Evolutionary conservation across 805 yeast species (phyloP).

Genomic region (Cephaloascus albidus): DNA sequence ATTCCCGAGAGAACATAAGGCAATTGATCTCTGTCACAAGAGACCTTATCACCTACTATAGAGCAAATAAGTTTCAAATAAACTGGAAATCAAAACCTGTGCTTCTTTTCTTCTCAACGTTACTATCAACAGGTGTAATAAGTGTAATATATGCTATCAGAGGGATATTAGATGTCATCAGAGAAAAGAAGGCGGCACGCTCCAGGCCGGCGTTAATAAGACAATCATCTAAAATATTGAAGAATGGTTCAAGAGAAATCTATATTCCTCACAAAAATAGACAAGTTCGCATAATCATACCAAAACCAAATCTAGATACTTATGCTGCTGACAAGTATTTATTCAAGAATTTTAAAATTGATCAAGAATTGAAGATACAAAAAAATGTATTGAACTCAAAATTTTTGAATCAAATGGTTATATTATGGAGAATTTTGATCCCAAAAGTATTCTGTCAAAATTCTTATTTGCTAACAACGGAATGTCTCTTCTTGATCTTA

Average conservation of each 20-base stretch:
- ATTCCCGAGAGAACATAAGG: conserved; percentile 12
- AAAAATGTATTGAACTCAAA: conserved; percentile 39
- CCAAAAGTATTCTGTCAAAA: conserved; percentile 66
- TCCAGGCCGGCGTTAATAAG: conserved; percentile 23
- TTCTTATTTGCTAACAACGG: conserved; percentile 54
- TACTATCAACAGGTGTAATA: conserved; percentile 29
- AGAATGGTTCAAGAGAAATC: conserved; percentile 36
- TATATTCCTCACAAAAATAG: conserved; percentile 37
- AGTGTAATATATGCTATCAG: conserved; percentile 20
- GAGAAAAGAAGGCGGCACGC: conserved; percentile 14
- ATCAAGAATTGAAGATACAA: conserved; percentile 19
- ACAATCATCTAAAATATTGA: conserved; percentile 30
- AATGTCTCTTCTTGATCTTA: conserved; percentile 63
- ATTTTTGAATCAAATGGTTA: conserved; percentile 62
- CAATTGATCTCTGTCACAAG: conserved; percentile 21
- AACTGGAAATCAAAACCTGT: conserved; percentile 34
- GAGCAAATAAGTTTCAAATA: conserved; percentile 24
- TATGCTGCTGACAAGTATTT: conserved; percentile 48
- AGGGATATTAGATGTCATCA: conserved; percentile 20
- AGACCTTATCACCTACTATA: conserved; percentile 25
- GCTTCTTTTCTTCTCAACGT: conserved; percentile 26
- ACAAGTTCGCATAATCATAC: conserved; percentile 31
- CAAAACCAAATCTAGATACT: conserved; percentile 36
- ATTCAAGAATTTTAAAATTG: conserved; percentile 34
- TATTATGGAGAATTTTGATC: conserved; percentile 75